Base-by-base conservation (phyloP, 2,329 filamentous ascomycete species). In the Cercospora nicotianae region DNA sequence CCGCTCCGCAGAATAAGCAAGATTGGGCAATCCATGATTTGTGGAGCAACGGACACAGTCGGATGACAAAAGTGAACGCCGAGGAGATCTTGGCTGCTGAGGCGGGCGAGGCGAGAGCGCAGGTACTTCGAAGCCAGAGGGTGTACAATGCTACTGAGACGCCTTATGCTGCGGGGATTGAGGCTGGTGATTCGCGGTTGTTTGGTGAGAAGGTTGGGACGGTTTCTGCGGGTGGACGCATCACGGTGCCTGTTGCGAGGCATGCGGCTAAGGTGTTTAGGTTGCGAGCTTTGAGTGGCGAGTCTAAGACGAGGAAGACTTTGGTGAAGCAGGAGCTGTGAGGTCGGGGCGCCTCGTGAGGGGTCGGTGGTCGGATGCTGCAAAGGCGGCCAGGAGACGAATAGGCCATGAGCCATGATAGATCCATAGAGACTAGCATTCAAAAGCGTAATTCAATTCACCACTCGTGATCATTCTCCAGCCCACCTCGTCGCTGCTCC, bases 31-130 rank as follows among this genome's bases (percentile, higher is more conserved):
- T 39, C 9, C 58, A 60, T 8, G 58, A 60, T 10, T n/a, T 60
- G 33, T 60, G 58, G 58, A 60, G 58, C 12, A 60, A 60, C 20
- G 58, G 58, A 16, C 58, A 39, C 12, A 60, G 58, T 33, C 13
- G 58, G 5, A 60, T 60, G 58, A 60, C 58, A n/a, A 60, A 60
- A 26, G 30, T 60, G 20, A 42, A 60, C 28, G 58, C 58, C 18
- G 58, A 60, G 31, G 58, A 60, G 33, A 60, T 60, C 20, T 33
- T 60, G 9, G 18, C 58, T 28, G 58, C 33, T 16, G 31, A 60
- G 33, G 39, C 33, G 8, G 58, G 33, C 6, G 58, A 36, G 4
- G 20, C 58, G 31, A 23, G 33, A 8, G 58, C 58, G 20, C 31
- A 60, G 58, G n/a, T 60, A 12, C 20, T 60, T 5, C 58, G 33